These are phyloP conservation scores for Nyctanthes arbortristis DNA, from an alignment of 257 asterid species.

Conservation along the genomic window DNA sequence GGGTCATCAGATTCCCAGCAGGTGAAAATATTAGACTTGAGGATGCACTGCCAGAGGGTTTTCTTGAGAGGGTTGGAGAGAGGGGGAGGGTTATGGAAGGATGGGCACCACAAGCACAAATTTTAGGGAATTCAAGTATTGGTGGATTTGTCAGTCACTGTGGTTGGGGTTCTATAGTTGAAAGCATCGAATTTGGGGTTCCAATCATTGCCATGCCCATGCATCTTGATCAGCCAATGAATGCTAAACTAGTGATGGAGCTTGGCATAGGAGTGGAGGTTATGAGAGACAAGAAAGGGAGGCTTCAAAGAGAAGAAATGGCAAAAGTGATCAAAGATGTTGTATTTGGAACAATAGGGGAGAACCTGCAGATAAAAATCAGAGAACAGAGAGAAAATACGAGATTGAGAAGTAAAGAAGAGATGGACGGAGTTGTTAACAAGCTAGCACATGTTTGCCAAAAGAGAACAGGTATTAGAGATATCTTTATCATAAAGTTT, in stretches of 20 bases:
- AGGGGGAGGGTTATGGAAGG: conserved; percentile 32
- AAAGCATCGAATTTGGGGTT: conserved; percentile 33
- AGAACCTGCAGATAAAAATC: conserved; percentile 11
- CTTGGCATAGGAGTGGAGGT: conserved; percentile 31
- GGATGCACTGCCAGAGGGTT: conserved; percentile 27
- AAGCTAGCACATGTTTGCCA: conserved; percentile 10
- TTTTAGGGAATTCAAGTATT: conserved; percentile 28
- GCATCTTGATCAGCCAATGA: conserved; percentile 40
- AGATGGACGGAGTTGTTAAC: conserved; percentile 18
- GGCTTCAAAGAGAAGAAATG: conserved; percentile 17
- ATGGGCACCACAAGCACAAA: conserved; percentile 40
- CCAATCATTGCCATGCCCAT: conserved; percentile 41
- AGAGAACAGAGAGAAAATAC: conserved; percentile 10
- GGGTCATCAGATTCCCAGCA: conserved; percentile 8
- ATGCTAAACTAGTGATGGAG: conserved; percentile 35
- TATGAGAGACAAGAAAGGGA: conserved; percentile 20
- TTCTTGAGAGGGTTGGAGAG: conserved; percentile 19
- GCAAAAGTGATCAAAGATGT: conserved; percentile 28
- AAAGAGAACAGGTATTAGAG: background rate
- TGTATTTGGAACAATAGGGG: conserved; percentile 22
- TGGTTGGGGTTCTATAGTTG: conserved; percentile 39
- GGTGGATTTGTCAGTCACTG: conserved; percentile 41
- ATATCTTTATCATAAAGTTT: background rate
- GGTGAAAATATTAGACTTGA: conserved; percentile 5
- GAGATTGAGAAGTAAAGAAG: conserved; percentile 17